Evolutionary conservation across 2,329 filamentous ascomycete species (phyloP).

Genomic region (Akanthomyces lecanii): DNA sequence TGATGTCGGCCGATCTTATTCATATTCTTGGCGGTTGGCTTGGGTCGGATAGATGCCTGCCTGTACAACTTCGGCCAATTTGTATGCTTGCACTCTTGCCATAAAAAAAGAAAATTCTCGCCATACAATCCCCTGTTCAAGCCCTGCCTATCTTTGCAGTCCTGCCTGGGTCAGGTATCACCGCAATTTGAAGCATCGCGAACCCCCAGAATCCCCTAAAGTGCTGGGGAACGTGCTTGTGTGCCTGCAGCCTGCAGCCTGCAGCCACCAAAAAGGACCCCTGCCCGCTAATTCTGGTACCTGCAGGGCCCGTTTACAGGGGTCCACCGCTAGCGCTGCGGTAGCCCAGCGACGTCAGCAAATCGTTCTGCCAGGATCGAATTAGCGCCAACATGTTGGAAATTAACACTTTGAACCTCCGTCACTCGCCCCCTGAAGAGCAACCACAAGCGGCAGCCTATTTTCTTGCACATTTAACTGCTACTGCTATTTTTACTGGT

Average conservation of each 20-base stretch:
- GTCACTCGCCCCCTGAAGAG: neutral
- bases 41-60: no score
- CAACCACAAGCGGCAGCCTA: neutral
- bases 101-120: no score
- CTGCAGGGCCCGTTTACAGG: neutral
- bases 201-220: neutral
- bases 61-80: no score
- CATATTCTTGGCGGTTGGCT: no score
- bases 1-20: no score
- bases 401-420: neutral
- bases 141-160: neutral
- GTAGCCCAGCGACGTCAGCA: neutral
- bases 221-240: neutral
- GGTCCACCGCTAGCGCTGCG: neutral
- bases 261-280: neutral
- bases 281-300: neutral
- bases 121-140: no score
- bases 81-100: no score
- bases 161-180: neutral
- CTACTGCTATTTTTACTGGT: neutral
- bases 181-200: neutral
- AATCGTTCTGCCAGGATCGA: neutral
- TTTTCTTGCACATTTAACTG: neutral
- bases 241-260: no score
- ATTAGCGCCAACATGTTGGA: neutral